Conservation (phyloP, 768 basidiomycete genomes). For the Hypsizygus marmoreus region DNA sequence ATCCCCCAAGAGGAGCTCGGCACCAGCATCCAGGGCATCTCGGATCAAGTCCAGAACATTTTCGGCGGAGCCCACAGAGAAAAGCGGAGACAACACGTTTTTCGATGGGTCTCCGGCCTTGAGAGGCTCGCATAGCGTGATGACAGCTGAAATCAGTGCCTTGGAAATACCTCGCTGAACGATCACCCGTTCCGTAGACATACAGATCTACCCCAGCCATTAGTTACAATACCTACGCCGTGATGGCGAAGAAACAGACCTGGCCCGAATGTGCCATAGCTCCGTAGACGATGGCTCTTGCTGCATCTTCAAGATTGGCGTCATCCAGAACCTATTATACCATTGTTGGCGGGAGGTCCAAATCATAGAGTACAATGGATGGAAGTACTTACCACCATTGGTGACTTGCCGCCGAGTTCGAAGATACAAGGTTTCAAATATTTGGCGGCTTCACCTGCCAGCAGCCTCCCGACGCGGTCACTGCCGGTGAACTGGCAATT, state of each 20-base stretch:
- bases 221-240: too few species aligned
- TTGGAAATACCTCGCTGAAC: slow-evolving; percentile 44
- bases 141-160: slow-evolving; percentile 35
- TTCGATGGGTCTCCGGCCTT: slow-evolving; percentile 39
- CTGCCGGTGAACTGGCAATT: slow-evolving; percentile 59
- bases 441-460: slow-evolving; percentile 57
- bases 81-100: slow-evolving; percentile 42
- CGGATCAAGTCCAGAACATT: slow-evolving; percentile 44
- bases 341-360: too few species aligned
- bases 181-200: slow-evolving; percentile 62
- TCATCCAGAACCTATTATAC: slow-evolving; percentile 46
- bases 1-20: slow-evolving; percentile 49
- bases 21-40: slow-evolving; percentile 46
- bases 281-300: slow-evolving; percentile 46
- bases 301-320: slow-evolving; percentile 54
- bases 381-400: slow-evolving; percentile 43
- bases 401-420: slow-evolving; percentile 59
- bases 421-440: slow-evolving; percentile 56
- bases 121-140: slow-evolving; percentile 29
- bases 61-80: slow-evolving; percentile 45
- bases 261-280: slow-evolving; percentile 53
- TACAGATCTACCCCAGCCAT: too few species aligned
- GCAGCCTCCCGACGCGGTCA: slow-evolving; percentile 52
- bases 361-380: not conserved
- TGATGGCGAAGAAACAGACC: too few species aligned